Conservation (phyloP, 192 early-diverging fungal genomes). For the Coemansia reversa region DNA sequence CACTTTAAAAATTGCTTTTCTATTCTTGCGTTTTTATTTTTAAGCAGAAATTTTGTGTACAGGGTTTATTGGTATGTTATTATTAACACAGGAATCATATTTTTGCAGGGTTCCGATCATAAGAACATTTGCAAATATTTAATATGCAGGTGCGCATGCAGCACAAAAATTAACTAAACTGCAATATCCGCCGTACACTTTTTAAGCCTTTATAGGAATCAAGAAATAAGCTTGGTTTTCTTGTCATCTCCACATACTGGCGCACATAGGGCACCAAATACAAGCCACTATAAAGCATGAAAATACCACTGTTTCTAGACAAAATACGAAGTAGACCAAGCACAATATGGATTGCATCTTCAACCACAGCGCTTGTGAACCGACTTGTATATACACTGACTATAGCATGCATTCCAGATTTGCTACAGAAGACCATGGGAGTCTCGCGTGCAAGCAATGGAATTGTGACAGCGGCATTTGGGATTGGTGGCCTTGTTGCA, state of each 20-base stretch:
- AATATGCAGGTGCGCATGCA: neutral
- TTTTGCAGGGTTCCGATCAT: neutral
- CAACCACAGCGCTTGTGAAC: slow-evolving; percentile 42
- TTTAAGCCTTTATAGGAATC: neutral
- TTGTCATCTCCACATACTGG: neutral
- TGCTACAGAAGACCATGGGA: slow-evolving; percentile 33
- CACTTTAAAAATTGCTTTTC: neutral
- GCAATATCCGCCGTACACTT: neutral
- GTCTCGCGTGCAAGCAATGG: slow-evolving; percentile 46
- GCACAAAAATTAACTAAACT: neutral
- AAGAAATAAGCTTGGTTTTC: neutral
- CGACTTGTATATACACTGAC: slow-evolving; percentile 49
- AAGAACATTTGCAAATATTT: neutral
- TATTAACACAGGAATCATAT: neutral
- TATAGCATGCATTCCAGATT: slow-evolving; percentile 46
- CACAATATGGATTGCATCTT: slow-evolving; percentile 44
- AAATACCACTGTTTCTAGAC: slow-evolving; percentile 13
- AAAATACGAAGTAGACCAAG: slow-evolving; percentile 38
- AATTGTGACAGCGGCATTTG: slow-evolving; percentile 45
- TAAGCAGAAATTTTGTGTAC: neutral
- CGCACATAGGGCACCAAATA: neutral
- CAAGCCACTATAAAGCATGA: slow-evolving; percentile 11
- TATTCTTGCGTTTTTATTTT: neutral
- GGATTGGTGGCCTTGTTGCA: slow-evolving; percentile 39
- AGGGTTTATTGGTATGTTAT: neutral